A percentile compares a stretch with the other conserved stretches of the same genome.
These are phyloP conservation scores for Rhizopogon salebrosus DNA, from an alignment of 768 basidiomycete genomes.

Conservation along the genomic window DNA sequence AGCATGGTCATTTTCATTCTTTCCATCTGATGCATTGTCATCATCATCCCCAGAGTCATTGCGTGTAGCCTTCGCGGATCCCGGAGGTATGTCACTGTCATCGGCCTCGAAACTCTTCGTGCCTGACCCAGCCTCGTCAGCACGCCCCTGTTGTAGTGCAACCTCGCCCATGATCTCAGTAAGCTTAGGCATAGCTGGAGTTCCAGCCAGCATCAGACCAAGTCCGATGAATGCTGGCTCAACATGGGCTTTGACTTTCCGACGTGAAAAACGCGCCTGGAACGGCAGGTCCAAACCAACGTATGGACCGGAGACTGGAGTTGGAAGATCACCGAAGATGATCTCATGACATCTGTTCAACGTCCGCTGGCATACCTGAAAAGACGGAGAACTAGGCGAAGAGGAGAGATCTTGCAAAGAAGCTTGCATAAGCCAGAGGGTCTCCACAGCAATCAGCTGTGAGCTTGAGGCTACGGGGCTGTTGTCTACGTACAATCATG, in stretches of 20 bases:
- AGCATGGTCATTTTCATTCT: slow-evolving; percentile 23
- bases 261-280: slow-evolving; percentile 44
- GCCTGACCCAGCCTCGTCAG: slow-evolving; percentile 53
- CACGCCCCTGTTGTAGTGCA: slow-evolving; percentile 84
- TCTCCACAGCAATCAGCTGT: slow-evolving; percentile 40
- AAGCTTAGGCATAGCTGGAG: slow-evolving; percentile 70
- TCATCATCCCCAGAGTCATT: slow-evolving; percentile 30
- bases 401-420: slow-evolving; percentile 72
- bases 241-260: slow-evolving; percentile 67
- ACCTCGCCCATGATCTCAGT: slow-evolving; percentile 75
- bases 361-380: slow-evolving; percentile 87
- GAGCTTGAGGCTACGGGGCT: slow-evolving; percentile 11
- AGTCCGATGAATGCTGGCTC: slow-evolving; percentile 82
- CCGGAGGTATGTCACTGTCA: slow-evolving; percentile 37
- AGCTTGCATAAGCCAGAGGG: slow-evolving; percentile 99
- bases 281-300: slow-evolving; percentile 47
- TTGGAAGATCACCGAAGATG: slow-evolving; percentile 85
- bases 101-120: slow-evolving; percentile 44
- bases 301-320: slow-evolving; percentile 64
- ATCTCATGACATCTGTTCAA: slow-evolving; percentile 92
- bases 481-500: slow-evolving; percentile 71
- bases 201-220: slow-evolving; percentile 72
- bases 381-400: slow-evolving; percentile 61
- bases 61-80: slow-evolving; percentile 12
- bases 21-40: slow-evolving; percentile 42